Evolutionary conservation across 2,329 filamentous ascomycete species (phyloP).

Genomic region (Penicillium freii): DNA sequence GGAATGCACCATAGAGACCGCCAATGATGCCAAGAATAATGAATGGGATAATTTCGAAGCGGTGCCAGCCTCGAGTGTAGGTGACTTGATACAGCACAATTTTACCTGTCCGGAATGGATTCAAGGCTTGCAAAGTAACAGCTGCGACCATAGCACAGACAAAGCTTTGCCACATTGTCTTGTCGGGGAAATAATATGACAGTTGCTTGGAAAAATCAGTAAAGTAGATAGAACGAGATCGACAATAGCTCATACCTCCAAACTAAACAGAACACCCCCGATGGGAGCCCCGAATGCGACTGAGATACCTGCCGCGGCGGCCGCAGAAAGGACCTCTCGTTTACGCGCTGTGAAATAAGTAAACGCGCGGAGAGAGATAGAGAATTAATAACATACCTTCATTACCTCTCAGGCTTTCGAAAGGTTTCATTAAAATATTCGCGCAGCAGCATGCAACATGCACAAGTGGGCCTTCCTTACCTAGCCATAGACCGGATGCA

Average conservation of each 20-base stretch:
- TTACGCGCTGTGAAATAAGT: conserved; percentile 67
- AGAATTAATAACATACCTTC: conserved; percentile 62
- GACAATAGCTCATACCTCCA: conserved; percentile 60
- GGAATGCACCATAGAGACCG: conserved; percentile 89
- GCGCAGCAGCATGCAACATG: conserved; percentile 97
- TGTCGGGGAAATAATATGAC: conserved; percentile 97
- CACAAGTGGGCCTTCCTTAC: conserved; percentile 92
- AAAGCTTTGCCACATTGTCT: conserved; percentile 99
- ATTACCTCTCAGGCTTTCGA: conserved; percentile 75
- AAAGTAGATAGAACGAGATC: background rate
- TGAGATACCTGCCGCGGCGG: conserved; percentile 86
- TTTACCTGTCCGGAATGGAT: conserved; percentile 93
- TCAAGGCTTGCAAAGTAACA: conserved; percentile 85
- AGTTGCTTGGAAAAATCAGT: conserved; percentile 64
- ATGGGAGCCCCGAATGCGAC: conserved; percentile 94
- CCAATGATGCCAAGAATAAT: conserved; percentile 81
- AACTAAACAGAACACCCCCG: conserved; percentile 88
- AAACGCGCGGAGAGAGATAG: background rate
- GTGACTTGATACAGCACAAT: conserved; percentile 95
- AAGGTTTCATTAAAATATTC: conserved; percentile 89
- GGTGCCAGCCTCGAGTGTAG: conserved; percentile 88
- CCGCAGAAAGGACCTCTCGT: conserved; percentile 86
- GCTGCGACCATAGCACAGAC: conserved; percentile 99
- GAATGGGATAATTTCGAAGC: conserved; percentile 89
- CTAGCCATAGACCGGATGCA: conserved; percentile 91